Base-by-base conservation (phyloP, 805 yeast species). In the Naumovozyma castellii region DNA sequence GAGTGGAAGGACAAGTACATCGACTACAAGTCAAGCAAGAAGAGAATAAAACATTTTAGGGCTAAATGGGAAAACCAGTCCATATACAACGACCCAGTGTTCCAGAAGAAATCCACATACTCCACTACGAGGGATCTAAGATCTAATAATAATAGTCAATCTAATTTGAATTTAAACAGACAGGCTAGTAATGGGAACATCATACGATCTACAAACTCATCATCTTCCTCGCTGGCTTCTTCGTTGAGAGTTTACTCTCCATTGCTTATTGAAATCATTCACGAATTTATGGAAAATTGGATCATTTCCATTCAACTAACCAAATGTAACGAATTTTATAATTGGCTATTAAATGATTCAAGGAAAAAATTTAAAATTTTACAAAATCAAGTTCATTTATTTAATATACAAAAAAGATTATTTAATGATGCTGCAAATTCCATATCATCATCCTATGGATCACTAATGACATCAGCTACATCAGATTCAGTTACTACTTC, bases 1-100 rank as follows among this genome's bases (percentile, higher is more conserved):
- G 94, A 83, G 53, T 88, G 97, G 97, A 78, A 76, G 53, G 80
- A 76, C 39, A 78, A 79, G 53, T 88, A 88, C 54, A 68, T 88
- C 27, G 82, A 84, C 53, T 81, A 81, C 56, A 77, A 78, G 49
- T 56, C 61, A 34, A 69, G 74, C 25, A 67, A 65, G 50, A 65
- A 63, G 49, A 61, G 55, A 45, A 52, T 68, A 37, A 66, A 51
- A 8, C 61, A 63, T 25, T 49, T 12, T 29, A 29, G 14, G 15
- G 5, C 8, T 5, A 29, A 29, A 29, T 29, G 6, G 10, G 27
- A 22, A 6, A 22, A 22, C 10, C 27, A 22, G 10, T 22, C 27
- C 27, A 6, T 22, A 6, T 10, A 22, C 6, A 22, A 22, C 10
- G 27, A 22, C 10, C 27, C 27, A 6, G 10, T 6, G 10, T 22